A percentile compares a stretch with the other conserved stretches of the same genome.
phyloP scores from a whole-genome alignment of 257 asterid species.

The Penstemon barbatus region DNA sequence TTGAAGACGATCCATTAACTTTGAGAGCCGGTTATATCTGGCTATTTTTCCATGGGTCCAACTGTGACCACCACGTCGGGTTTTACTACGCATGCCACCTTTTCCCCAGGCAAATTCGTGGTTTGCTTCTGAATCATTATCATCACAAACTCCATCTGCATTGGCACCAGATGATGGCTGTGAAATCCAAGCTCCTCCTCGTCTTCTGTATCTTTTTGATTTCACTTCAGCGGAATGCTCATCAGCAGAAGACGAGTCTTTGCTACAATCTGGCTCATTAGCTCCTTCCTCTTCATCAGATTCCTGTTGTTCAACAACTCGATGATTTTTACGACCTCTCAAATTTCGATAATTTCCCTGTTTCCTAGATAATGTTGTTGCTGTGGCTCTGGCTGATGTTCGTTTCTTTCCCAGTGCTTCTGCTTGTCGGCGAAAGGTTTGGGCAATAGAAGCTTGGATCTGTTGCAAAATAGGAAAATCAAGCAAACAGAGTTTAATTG shows the following conservation, averaged over 20 bases:
- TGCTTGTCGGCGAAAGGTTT: slow-evolving; percentile 82
- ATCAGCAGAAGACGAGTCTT: slow-evolving; percentile 86
- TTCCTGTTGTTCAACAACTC: slow-evolving; percentile 56
- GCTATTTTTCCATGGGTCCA: slow-evolving; percentile 57
- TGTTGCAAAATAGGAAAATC: slow-evolving; percentile 33
- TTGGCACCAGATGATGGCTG: slow-evolving; percentile 61
- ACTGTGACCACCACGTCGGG: slow-evolving; percentile 60
- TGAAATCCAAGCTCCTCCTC: slow-evolving; percentile 59
- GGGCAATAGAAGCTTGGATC: slow-evolving; percentile 95
- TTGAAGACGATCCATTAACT: slow-evolving; percentile 67
- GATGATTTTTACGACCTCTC: slow-evolving; percentile 68
- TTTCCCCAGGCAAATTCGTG: slow-evolving; percentile 73
- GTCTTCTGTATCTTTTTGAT: slow-evolving; percentile 69
- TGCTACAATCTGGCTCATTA: slow-evolving; percentile 69
- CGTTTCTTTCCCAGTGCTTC: slow-evolving; percentile 95
- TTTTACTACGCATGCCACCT: slow-evolving; percentile 82
- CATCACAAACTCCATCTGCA: slow-evolving; percentile 59
- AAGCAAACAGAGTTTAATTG: slow-evolving; percentile 20
- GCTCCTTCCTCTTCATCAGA: slow-evolving; percentile 88
- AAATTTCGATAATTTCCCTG: slow-evolving; percentile 59
- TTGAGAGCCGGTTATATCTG: slow-evolving; percentile 61
- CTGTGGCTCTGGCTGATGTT: slow-evolving; percentile 54
- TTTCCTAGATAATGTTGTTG: slow-evolving; percentile 60
- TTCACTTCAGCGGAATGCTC: slow-evolving; percentile 69
- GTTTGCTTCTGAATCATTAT: slow-evolving; percentile 66